These are phyloP conservation scores for Elsinoe arachidis DNA, from an alignment of 2,329 filamentous ascomycete species.

Conservation along the genomic window DNA sequence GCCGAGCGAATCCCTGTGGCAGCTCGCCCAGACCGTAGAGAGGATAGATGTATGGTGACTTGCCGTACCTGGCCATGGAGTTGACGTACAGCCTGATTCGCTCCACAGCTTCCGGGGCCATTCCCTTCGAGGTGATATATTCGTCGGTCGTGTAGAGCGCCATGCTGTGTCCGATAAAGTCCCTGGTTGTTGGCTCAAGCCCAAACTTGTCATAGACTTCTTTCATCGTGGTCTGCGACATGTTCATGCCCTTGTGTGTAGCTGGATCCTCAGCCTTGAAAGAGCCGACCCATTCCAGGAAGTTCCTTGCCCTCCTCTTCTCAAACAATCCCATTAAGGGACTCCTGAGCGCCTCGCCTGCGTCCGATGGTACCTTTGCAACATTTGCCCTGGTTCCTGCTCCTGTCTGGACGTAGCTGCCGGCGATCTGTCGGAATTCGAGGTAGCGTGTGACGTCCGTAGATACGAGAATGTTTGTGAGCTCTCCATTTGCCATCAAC, in stretches of 20 bases:
- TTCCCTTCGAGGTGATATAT: conserved; percentile 66
- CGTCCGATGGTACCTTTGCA: conserved; percentile 93
- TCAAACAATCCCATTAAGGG: conserved; percentile 96
- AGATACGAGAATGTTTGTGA: conserved; percentile 96
- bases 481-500: conserved; percentile 94
- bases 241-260: conserved; percentile 81
- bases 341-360: conserved; percentile 79
- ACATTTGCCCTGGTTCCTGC: conserved; percentile 75
- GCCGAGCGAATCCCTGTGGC: conserved; percentile 91
- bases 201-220: conserved; percentile 99
- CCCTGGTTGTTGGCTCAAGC: conserved; percentile 77
- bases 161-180: conserved; percentile 98
- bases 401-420: conserved; percentile 92
- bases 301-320: conserved; percentile 93
- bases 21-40: conserved; percentile 95
- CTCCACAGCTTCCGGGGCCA: conserved; percentile 75
- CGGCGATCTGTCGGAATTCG: conserved; percentile 61
- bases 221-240: conserved; percentile 78
- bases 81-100: conserved; percentile 95
- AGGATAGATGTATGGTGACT: conserved; percentile 98
- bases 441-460: conserved; percentile 60
- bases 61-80: conserved; percentile 94
- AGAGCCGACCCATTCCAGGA: conserved; percentile 87
- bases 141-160: conserved; percentile 86
- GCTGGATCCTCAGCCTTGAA: conserved; percentile 74